Evolutionary conservation across 208 protist species (phyloP).

Genomic region (Pavlovales sp.): DNA sequence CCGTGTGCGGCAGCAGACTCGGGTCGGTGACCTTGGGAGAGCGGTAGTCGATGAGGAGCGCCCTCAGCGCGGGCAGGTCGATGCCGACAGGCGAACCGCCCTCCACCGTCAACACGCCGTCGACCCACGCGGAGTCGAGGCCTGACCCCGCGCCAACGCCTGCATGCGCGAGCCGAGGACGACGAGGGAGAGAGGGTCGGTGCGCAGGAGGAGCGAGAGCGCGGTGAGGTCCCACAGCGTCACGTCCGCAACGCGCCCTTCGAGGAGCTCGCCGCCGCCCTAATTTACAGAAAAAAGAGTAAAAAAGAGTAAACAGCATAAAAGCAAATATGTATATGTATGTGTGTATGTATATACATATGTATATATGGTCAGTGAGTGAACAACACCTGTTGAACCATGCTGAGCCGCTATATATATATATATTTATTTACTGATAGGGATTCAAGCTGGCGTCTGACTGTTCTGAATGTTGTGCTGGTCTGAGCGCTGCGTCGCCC

Average conservation of each 20-base stretch:
- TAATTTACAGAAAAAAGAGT: too few relatives aligned
- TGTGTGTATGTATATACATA: too few relatives aligned
- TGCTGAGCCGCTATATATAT: too few relatives aligned
- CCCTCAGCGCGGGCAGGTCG: neutral
- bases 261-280: neutral
- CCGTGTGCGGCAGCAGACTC: neutral
- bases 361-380: too few relatives aligned
- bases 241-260: neutral
- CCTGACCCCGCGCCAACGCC: neutral
- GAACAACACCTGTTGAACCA: too few relatives aligned
- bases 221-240: constrained; percentile 16
- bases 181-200: neutral
- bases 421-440: too few relatives aligned
- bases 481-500: too few relatives aligned
- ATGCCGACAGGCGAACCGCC: neutral
- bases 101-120: neutral
- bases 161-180: constrained; percentile 20
- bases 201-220: constrained; percentile 7
- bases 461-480: too few relatives aligned
- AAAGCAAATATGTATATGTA: too few relatives aligned
- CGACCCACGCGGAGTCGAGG: neutral
- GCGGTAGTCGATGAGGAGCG: neutral
- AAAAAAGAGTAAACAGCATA: too few relatives aligned
- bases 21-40: neutral
- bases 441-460: too few relatives aligned